These are phyloP conservation scores for Zygoascus meyerae DNA, from an alignment of 1,139 yeast species.

Conservation along the genomic window DNA sequence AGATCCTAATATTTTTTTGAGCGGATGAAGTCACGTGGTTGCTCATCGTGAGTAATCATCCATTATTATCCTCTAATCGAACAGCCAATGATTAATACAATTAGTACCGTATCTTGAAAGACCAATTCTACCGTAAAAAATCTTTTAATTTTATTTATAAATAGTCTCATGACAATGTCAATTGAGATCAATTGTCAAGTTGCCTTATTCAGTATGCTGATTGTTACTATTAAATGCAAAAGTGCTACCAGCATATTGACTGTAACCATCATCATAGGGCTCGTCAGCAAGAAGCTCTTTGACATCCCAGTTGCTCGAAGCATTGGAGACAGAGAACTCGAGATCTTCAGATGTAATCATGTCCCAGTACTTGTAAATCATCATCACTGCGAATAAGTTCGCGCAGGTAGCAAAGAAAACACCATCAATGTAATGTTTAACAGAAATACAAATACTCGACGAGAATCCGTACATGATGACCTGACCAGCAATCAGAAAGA, in stretches of 20 bases:
- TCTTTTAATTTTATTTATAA: too few species aligned
- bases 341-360: constrained; percentile 93
- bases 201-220: constrained; percentile 6
- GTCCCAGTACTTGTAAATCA: constrained; percentile 95
- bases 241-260: constrained; percentile 30
- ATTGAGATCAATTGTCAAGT: too few species aligned
- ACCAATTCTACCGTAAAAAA: too few species aligned
- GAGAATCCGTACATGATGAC: constrained; percentile 66
- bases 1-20: too few species aligned
- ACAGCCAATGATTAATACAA: too few species aligned
- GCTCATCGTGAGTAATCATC: too few species aligned
- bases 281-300: constrained; percentile 40
- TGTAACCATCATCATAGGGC: constrained; percentile 39
- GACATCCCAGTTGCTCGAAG: constrained; percentile 44
- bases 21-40: too few species aligned
- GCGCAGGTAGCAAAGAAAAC: constrained; percentile 76
- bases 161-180: too few species aligned
- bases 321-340: constrained; percentile 74
- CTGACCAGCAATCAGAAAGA: constrained; percentile 80
- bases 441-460: constrained; percentile 55
- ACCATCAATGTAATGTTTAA: constrained; percentile 87
- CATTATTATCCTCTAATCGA: too few species aligned
- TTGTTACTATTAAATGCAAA: constrained; percentile 20
- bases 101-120: too few species aligned
- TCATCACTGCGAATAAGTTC: constrained; percentile 78